phyloP scores from a whole-genome alignment of 179 eudicot genomes.

The Beta macrorhiza region DNA sequence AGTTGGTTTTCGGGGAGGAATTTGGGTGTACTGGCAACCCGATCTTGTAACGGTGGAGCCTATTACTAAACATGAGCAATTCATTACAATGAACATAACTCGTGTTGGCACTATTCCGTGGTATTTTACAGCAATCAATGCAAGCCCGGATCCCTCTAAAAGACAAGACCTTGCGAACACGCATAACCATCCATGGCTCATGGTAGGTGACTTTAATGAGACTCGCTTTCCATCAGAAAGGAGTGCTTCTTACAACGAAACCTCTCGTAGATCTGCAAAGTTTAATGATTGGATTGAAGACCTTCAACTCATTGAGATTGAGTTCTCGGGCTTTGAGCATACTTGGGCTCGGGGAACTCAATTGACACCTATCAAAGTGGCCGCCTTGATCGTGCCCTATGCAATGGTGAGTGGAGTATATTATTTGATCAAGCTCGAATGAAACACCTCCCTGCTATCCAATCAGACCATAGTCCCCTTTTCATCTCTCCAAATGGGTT shows the following conservation, averaged over 20 bases:
- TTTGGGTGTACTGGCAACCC: background rate
- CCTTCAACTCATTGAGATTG: too few species aligned
- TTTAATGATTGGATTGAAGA: too few species aligned
- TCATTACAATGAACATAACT: background rate
- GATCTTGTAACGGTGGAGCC: background rate
- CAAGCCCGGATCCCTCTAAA: background rate
- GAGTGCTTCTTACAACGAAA: background rate
- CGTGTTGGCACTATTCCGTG: background rate
- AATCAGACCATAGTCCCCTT: background rate
- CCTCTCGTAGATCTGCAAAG: background rate
- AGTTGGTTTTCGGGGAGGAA: background rate
- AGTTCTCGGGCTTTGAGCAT: too few species aligned
- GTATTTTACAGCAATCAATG: background rate
- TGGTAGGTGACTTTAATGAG: background rate
- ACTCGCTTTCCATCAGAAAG: background rate
- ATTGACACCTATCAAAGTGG: too few species aligned
- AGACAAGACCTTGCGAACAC: background rate
- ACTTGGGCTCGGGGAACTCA: too few species aligned
- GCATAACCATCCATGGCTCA: background rate
- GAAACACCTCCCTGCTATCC: too few species aligned
- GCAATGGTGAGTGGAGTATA: too few species aligned
- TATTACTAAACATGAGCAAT: background rate
- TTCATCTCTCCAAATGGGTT: background rate
- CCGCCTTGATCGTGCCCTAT: too few species aligned
- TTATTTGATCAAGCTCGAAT: too few species aligned